Evolutionary conservation across 1,284 basidiomycete species (phyloP).

Genomic region (Tetrapyrgos nigripes): DNA sequence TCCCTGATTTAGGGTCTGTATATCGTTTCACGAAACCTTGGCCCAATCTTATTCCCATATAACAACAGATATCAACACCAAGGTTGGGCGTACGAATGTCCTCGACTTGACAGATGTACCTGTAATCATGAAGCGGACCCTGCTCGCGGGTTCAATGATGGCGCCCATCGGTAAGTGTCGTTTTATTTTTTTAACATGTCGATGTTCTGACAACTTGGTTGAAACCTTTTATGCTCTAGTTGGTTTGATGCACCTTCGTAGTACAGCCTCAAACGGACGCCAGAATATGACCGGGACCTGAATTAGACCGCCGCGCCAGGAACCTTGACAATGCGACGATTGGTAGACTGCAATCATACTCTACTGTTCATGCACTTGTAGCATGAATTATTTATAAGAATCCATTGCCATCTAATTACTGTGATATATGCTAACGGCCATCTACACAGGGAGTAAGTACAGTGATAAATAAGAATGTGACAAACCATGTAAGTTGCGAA

Average conservation of each 20-base stretch:
- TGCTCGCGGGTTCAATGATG: constrained; percentile 11
- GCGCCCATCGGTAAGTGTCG: not conserved
- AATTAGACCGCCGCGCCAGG: no score
- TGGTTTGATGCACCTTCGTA: not conserved
- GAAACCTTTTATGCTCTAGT: not conserved
- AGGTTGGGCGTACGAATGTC: constrained; percentile 26
- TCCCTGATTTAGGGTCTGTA: constrained; percentile 28
- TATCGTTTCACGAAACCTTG: not conserved
- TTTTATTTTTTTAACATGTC: not conserved
- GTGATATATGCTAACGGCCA: no score
- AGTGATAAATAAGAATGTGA: no score
- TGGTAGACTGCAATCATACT: no score
- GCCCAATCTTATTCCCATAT: not conserved
- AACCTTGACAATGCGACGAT: no score
- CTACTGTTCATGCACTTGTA: no score
- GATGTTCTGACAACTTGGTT: no score
- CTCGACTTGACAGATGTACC: constrained; percentile 21
- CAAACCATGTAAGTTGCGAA: not conserved
- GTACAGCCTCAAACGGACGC: no score
- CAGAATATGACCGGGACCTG: no score
- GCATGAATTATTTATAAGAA: no score
- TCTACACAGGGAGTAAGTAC: no score
- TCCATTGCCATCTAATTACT: no score
- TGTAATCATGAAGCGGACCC: constrained; percentile 21
- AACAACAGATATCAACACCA: constrained; percentile 23